Evolutionary conservation across 176 grass and related monocot species (phyloP).

Genomic region (Carex scoparia): DNA sequence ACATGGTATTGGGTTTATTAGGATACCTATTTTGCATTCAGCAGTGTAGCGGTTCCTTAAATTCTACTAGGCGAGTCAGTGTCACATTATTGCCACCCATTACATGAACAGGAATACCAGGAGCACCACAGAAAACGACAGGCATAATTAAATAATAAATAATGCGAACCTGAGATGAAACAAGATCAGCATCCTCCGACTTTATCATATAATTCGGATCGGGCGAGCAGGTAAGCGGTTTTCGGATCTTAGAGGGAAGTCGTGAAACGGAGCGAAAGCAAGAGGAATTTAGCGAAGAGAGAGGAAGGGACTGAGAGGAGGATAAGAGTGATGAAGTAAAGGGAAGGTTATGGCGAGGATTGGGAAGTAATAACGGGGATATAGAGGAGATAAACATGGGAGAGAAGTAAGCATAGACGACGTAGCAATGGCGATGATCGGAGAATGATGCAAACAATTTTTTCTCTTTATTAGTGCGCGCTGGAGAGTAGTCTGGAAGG

Average conservation of each 20-base stretch:
- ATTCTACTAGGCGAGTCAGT: neutral
- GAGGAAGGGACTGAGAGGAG: neutral
- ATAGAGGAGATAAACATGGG: constrained; percentile 15
- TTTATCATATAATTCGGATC: constrained; percentile 21
- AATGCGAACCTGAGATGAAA: constrained; percentile 22
- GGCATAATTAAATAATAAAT: neutral
- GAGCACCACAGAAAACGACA: neutral
- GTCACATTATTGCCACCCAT: neutral
- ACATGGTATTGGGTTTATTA: neutral
- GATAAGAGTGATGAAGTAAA: neutral
- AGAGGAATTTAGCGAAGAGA: neutral
- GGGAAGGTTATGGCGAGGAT: neutral
- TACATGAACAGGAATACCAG: neutral
- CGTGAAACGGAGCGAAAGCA: neutral
- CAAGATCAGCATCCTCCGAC: neutral
- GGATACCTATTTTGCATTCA: neutral
- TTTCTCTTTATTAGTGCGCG: neutral
- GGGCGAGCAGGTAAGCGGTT: neutral
- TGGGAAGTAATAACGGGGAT: neutral
- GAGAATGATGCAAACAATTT: neutral
- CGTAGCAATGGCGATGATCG: neutral
- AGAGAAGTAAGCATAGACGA: neutral
- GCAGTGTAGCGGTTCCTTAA: neutral
- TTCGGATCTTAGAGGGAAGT: neutral
- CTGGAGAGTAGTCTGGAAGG: neutral